Evolutionary conservation across 2,329 filamentous ascomycete genomes (phyloP).

Genomic region (Cladosporium sphaerospermum): DNA sequence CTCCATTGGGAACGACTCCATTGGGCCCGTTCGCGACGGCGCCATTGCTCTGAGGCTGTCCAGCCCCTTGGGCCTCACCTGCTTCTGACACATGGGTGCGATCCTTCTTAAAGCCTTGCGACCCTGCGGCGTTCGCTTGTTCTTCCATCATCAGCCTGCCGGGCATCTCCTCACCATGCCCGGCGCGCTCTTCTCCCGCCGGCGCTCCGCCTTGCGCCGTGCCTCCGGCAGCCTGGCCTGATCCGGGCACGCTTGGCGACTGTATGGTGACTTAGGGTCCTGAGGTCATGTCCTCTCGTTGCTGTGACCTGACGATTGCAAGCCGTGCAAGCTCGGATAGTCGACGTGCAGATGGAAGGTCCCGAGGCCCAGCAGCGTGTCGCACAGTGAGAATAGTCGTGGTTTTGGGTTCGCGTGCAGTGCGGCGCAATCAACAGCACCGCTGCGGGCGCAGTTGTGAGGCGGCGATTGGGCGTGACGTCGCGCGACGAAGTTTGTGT

Average conservation of each 20-base stretch:
- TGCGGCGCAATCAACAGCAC: too few relatives aligned
- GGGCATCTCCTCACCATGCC: constrained; percentile 35
- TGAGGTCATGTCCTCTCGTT: neutral
- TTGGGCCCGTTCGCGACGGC: constrained; percentile 1
- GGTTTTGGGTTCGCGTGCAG: too few relatives aligned
- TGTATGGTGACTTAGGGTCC: constrained; percentile 21
- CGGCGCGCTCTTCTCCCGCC: constrained; percentile 15
- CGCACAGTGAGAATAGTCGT: too few relatives aligned
- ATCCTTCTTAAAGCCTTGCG: constrained; percentile 29
- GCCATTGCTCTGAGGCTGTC: constrained; percentile 11
- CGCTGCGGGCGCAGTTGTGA: too few relatives aligned
- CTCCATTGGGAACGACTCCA: constrained; percentile 13
- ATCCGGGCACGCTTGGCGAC: constrained; percentile 17
- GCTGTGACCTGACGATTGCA: too few relatives aligned
- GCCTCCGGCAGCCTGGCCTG: constrained; percentile 15
- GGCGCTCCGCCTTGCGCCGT: constrained; percentile 16
- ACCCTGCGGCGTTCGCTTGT: constrained; percentile 33
- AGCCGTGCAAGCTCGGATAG: too few relatives aligned
- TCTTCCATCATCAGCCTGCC: constrained; percentile 44
- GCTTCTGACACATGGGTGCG: constrained; percentile 22
- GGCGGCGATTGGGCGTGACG: too few relatives aligned
- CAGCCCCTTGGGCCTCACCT: constrained; percentile 15
- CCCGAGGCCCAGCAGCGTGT: too few relatives aligned
- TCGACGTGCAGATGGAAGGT: too few relatives aligned
- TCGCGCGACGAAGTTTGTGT: too few relatives aligned